These are phyloP conservation scores for Hypomontagnella monticulosa DNA, from an alignment of 495 filamentous ascomycete genomes.

Conservation along the genomic window DNA sequence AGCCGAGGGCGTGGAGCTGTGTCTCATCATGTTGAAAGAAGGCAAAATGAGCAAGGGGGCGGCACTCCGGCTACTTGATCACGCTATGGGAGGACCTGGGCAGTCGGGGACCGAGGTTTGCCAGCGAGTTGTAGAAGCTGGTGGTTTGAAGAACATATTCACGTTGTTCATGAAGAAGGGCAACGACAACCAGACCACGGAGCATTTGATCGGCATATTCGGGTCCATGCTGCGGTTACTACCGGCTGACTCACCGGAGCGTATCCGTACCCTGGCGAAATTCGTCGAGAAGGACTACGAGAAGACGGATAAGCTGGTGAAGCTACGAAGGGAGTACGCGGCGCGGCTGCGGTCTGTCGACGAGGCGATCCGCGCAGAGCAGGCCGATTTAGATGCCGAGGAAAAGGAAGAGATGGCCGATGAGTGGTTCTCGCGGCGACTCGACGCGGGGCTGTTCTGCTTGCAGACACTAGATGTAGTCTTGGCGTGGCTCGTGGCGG, in stretches of 20 bases:
- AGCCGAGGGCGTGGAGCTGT: slow-evolving; percentile 91
- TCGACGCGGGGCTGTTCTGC: slow-evolving; percentile 88
- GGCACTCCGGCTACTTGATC: slow-evolving; percentile 83
- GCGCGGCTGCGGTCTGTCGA: slow-evolving; percentile 72
- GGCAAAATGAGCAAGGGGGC: slow-evolving; percentile 78
- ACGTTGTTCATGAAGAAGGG: slow-evolving; percentile 90
- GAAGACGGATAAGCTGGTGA: slow-evolving; percentile 75
- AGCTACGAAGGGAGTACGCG: slow-evolving; percentile 76
- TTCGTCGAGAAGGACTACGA: slow-evolving; percentile 96
- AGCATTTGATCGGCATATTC: slow-evolving; percentile 91
- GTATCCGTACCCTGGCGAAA: slow-evolving; percentile 88
- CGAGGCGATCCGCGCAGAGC: slow-evolving; percentile 69
- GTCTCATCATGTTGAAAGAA: slow-evolving; percentile 82
- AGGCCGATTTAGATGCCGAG: slow-evolving; percentile 60
- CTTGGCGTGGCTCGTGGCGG: slow-evolving; percentile 90
- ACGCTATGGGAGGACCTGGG: slow-evolving; percentile 77
- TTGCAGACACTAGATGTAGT: slow-evolving; percentile 89
- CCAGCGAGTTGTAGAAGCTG: slow-evolving; percentile 79
- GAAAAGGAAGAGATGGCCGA: slow-evolving; percentile 65
- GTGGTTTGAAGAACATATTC: slow-evolving; percentile 86
- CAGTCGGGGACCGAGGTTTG: slow-evolving; percentile 66
- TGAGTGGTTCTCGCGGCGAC: slow-evolving; percentile 82
- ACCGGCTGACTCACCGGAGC: slow-evolving; percentile 77
- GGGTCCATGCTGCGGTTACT: slow-evolving; percentile 82
- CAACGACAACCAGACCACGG: slow-evolving; percentile 73